Percentiles rank a stretch among this genome's conserved stretches.
Evolutionary conservation across 2,329 filamentous ascomycete genomes (phyloP).

Genomic region (Claviceps purpurea): DNA sequence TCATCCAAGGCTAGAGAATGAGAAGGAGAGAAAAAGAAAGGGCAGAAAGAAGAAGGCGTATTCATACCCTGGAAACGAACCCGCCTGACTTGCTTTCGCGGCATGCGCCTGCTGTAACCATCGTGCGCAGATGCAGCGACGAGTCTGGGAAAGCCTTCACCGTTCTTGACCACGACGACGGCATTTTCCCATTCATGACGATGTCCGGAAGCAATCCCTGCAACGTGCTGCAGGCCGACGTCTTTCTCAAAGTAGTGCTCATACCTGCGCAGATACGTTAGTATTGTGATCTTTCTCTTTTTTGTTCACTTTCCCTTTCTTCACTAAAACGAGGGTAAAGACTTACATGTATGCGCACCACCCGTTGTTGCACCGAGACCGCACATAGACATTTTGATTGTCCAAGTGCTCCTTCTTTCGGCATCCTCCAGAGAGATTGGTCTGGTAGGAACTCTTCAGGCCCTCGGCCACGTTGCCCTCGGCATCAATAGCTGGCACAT

Average conservation of each 20-base stretch:
- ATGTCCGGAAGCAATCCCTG: slow-evolving; percentile 8
- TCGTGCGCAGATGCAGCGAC: slow-evolving; percentile 20
- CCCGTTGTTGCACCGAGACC: slow-evolving; percentile 13
- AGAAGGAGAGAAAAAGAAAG: neutral
- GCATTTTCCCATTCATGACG: slow-evolving; percentile 15
- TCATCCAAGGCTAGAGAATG: neutral
- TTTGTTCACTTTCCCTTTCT: no score
- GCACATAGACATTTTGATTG: slow-evolving; percentile 14
- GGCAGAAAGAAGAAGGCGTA: neutral
- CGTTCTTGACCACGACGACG: slow-evolving; percentile 9
- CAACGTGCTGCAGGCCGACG: slow-evolving; percentile 4
- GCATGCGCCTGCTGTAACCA: slow-evolving; percentile 11
- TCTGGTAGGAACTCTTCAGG: slow-evolving; percentile 5
- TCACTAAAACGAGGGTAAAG: neutral
- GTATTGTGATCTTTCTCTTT: no score
- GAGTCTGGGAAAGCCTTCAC: slow-evolving; percentile 2
- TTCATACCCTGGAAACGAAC: neutral
- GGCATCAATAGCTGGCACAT: slow-evolving; percentile 19
- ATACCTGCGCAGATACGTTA: slow-evolving; percentile 3
- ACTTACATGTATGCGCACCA: slow-evolving; percentile 15
- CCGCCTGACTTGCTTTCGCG: neutral
- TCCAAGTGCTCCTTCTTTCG: slow-evolving; percentile 8
- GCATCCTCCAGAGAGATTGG: slow-evolving; percentile 6
- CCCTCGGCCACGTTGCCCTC: slow-evolving; percentile 18
- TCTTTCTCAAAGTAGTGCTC: slow-evolving; percentile 15